Conservation (phyloP, 352 stramenopile genomes). For the Pythium sp. region DNA sequence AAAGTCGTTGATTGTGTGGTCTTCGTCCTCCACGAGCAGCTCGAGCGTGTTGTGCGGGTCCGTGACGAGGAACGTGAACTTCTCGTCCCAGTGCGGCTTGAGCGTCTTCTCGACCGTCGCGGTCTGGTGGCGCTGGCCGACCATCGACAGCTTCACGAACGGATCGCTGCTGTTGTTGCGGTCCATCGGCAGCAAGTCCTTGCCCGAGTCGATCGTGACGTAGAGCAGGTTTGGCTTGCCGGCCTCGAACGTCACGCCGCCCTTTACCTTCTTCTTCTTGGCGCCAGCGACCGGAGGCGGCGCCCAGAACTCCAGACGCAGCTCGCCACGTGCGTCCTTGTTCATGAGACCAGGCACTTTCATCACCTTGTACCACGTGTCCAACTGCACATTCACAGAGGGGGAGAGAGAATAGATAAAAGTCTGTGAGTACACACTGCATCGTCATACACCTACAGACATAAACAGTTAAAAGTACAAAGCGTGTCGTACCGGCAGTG, state of each 20-base stretch:
- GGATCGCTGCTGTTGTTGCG: conserved; percentile 78
- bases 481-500: conserved; percentile 13
- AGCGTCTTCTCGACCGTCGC: conserved; percentile 67
- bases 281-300: background rate
- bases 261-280: conserved; percentile 9
- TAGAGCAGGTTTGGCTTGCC: conserved; percentile 56
- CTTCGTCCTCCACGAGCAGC: conserved; percentile 62
- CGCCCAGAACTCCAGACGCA: conserved; percentile 42
- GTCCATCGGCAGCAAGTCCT: conserved; percentile 82
- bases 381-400: conserved; percentile 12
- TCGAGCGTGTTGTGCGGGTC: conserved; percentile 47
- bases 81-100: conserved; percentile 76
- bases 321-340: conserved; percentile 53
- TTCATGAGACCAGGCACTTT: conserved; percentile 45
- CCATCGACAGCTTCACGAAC: conserved; percentile 77
- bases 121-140: conserved; percentile 68
- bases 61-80: conserved; percentile 52
- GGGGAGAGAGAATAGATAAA: background rate
- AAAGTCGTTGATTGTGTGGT: conserved; percentile 74
- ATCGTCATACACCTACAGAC: background rate
- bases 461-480: background rate
- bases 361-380: conserved; percentile 49
- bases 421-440: background rate
- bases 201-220: conserved; percentile 69
- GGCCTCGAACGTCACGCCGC: conserved; percentile 5